Evolutionary conservation across 306 rosid species (phyloP).

Genomic region (Erythrophleum fordii): DNA sequence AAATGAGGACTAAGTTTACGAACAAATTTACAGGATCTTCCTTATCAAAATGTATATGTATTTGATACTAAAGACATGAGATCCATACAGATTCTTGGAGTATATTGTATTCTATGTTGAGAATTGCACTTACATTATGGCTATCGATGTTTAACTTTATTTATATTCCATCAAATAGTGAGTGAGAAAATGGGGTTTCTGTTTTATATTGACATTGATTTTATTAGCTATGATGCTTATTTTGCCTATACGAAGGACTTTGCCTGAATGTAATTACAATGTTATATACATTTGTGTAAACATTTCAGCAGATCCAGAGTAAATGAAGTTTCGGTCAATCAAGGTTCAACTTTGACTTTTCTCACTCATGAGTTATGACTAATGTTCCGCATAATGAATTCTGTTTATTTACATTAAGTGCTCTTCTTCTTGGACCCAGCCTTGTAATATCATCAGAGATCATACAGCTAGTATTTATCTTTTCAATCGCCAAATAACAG

Average conservation of each 20-base stretch:
- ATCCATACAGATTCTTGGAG: constrained; percentile 21
- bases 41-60: constrained; percentile 32
- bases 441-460: neutral
- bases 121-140: constrained; percentile 36
- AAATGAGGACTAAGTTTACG: constrained; percentile 44
- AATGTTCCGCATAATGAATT: constrained; percentile 18
- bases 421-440: neutral
- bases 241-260: neutral
- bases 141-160: constrained; percentile 23
- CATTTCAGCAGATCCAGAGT: neutral
- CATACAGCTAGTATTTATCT: neutral
- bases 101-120: neutral
- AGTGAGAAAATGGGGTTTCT: constrained; percentile 6
- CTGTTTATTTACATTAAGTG: constrained; percentile 7
- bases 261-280: neutral
- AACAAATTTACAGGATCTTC: constrained; percentile 40
- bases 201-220: neutral
- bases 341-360: constrained; percentile 14
- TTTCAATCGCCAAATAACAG: neutral
- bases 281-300: neutral
- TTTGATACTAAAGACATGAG: constrained; percentile 36
- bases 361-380: neutral
- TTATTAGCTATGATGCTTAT: neutral
- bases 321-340: constrained; percentile 14
- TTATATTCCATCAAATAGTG: constrained; percentile 15